Base-by-base conservation (phyloP, 257 asterid species). In the Thymus quinquecostatus region DNA sequence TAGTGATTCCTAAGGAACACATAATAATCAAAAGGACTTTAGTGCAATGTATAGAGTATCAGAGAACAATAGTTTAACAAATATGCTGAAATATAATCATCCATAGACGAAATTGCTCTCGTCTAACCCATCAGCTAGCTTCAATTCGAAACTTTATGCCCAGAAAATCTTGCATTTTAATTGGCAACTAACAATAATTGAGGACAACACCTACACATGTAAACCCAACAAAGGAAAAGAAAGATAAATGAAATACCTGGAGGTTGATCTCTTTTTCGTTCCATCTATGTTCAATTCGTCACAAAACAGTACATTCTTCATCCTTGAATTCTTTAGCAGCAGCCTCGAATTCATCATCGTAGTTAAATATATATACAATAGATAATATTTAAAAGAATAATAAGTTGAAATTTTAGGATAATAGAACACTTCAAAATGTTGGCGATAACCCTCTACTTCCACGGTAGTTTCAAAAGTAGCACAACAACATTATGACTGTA, bases 231-330 rank as follows among this genome's bases (percentile, higher is more conserved):
- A 12, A 54, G 45, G 59, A 34, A 62, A 14, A 33, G 45, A 61
- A 53, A 66, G 36, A 53, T 32, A 69, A 32, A 60, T 36, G 51
- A 60, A 77, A 53, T 78, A 94, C 99, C 96, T 94, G 99, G 1
- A 97, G 97, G 58, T 91, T 94, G 66, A 91, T 89, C 68, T 98
- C 99, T 80, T 94, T 97, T 77, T 94, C 92, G 60, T 89, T 94
- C 87, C 91, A 63, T 83, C 41, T 94, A 94, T 21, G 21, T 21
- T 21, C 21, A 21, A 21, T 21, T 21, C 21, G 21, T 21, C 21
- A 21, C 21, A 21, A 21, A 21, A 21, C 48, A 43, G n/a, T 47
- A 2, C 10, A 47, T 13, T 47, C 53, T 10, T 47, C 6, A 47
- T 47, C 53, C 53, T 47, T 45, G 51, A 11, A 11, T 10, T 49